phyloP scores from a whole-genome alignment of 1,284 basidiomycete species.

The Cutaneotrichosporon curvatum region DNA sequence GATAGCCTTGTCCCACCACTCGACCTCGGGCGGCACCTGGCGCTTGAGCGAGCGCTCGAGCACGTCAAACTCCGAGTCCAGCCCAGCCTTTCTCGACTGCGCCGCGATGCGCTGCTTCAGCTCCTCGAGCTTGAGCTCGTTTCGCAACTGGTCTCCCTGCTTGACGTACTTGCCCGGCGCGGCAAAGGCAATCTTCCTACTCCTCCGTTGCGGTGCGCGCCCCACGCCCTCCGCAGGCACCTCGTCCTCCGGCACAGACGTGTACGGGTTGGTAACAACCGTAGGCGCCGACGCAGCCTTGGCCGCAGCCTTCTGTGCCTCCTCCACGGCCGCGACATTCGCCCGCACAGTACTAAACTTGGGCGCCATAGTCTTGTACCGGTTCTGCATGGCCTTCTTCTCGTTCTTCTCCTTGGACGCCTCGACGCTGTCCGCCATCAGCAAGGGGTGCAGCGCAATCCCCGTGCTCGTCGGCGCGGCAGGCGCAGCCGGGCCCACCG shows the following conservation, averaged over 20 bases:
- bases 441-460: slow-evolving; percentile 75
- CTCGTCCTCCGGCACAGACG: slow-evolving; percentile 53
- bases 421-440: slow-evolving; percentile 56
- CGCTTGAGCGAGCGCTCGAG: slow-evolving; percentile 82
- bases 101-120: slow-evolving; percentile 89
- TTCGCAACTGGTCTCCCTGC: slow-evolving; percentile 73
- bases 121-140: slow-evolving; percentile 76
- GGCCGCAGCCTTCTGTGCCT: slow-evolving; percentile 8
- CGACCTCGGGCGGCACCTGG: slow-evolving; percentile 74
- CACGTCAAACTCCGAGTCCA: slow-evolving; percentile 84
- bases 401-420: slow-evolving; percentile 34
- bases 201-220: slow-evolving; percentile 27
- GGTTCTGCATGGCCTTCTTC: slow-evolving; percentile 34
- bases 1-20: slow-evolving; percentile 97
- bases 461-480: slow-evolving; percentile 15
- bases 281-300: slow-evolving; percentile 19
- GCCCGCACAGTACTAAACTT: slow-evolving; percentile 91
- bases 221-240: neutral
- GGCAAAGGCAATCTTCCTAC: slow-evolving; percentile 70
- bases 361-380: slow-evolving; percentile 93
- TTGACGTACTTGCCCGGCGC: slow-evolving; percentile 83
- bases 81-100: slow-evolving; percentile 80
- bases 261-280: slow-evolving; percentile 63
- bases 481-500: neutral
- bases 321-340: slow-evolving; percentile 18